Evolutionary conservation across 2,329 filamentous ascomycete species (phyloP).

Genomic region (Epichloe gansuensis): DNA sequence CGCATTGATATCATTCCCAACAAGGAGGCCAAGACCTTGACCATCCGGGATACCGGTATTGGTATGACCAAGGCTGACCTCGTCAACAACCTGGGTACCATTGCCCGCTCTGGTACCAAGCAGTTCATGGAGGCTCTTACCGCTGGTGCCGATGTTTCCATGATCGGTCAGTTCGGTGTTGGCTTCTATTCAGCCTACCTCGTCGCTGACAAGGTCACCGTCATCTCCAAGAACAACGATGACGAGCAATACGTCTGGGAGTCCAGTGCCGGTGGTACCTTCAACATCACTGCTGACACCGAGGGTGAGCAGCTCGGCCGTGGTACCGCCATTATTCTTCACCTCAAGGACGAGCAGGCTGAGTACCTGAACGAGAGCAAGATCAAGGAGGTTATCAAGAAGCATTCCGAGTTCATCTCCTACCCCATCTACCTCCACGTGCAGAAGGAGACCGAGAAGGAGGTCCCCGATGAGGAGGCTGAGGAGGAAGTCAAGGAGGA

Average conservation of each 20-base stretch:
- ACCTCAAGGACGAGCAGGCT: constrained; percentile 98
- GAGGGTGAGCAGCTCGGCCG: constrained; percentile 85
- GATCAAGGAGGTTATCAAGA: constrained; percentile 99
- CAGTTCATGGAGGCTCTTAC: constrained; percentile 99
- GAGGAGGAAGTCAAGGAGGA: constrained; percentile 54
- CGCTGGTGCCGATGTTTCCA: constrained; percentile 97
- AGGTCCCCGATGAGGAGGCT: constrained; percentile 92
- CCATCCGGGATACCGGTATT: constrained; percentile 95
- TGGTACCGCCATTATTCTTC: constrained; percentile 94
- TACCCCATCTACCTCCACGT: constrained; percentile 99
- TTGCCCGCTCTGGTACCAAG: constrained; percentile 98
- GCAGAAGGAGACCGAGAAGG: constrained; percentile 96
- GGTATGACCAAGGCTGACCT: constrained; percentile 99
- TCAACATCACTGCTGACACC: constrained; percentile 82
- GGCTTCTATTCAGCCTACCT: constrained; percentile 99
- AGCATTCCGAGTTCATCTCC: constrained; percentile 99
- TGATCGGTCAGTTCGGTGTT: constrained; percentile 99
- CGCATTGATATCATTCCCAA: constrained; percentile 98
- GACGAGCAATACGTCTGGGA: constrained; percentile 99
- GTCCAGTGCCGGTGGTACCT: constrained; percentile 93
- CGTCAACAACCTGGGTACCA: constrained; percentile 99
- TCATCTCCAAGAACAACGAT: constrained; percentile 98
- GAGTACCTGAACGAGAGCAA: constrained; percentile 98
- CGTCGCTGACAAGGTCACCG: constrained; percentile 89
- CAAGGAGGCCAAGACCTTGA: constrained; percentile 95